These are phyloP conservation scores for Lentinus brumalis DNA, from an alignment of 768 basidiomycete genomes.

Conservation along the genomic window DNA sequence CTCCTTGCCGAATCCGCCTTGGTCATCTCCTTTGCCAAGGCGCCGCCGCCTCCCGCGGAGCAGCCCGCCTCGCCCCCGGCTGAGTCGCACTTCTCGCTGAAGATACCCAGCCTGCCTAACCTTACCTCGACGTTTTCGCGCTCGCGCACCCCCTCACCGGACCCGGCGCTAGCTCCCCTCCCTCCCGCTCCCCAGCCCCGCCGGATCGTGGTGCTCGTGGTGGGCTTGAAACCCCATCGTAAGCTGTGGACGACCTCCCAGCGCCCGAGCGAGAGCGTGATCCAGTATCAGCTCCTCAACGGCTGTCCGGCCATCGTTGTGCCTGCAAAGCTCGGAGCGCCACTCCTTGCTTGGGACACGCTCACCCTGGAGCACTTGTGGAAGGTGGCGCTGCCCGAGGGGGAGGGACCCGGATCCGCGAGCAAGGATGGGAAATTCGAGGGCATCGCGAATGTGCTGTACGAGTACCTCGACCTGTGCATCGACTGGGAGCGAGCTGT, in stretches of 20 bases:
- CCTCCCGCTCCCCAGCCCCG: conserved; percentile 49
- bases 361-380: conserved; percentile 61
- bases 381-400: conserved; percentile 47
- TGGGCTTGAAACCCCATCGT: conserved; percentile 64
- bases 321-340: conserved; percentile 59
- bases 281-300: conserved; percentile 62
- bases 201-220: conserved; percentile 55
- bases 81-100: conserved; percentile 28
- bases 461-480: conserved; percentile 62
- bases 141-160: conserved; percentile 55
- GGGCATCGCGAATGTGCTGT: conserved; percentile 56
- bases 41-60: conserved; percentile 21
- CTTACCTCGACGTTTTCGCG: conserved; percentile 48
- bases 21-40: conserved; percentile 46
- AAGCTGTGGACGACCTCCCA: conserved; percentile 60
- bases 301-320: conserved; percentile 62
- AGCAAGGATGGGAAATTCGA: conserved; percentile 41
- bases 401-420: conserved; percentile 32
- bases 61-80: conserved; percentile 3
- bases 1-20: conserved; percentile 57
- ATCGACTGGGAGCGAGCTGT: conserved; percentile 61
- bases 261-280: conserved; percentile 62
- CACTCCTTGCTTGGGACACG: conserved; percentile 65
- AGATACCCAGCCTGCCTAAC: conserved; percentile 33
- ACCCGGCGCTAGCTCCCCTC: conserved; percentile 44